A percentile compares a stretch with the other conserved stretches of the same genome.
Conservation (phyloP, 2,329 filamentous ascomycete species). For the Chaetomiaceae sp. region DNA sequence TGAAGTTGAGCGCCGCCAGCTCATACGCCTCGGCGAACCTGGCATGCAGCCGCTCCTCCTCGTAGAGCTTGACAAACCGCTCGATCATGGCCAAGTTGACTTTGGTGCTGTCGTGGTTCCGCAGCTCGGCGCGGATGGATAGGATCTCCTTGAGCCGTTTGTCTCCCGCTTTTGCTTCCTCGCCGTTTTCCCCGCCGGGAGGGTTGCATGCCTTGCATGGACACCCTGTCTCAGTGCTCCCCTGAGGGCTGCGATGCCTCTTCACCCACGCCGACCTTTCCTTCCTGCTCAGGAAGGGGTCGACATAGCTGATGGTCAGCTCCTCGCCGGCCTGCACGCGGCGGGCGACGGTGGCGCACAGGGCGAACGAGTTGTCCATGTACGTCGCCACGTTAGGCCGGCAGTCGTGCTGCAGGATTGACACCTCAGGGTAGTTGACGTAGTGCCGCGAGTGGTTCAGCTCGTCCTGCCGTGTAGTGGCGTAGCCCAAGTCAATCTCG, state of each 20-base stretch:
- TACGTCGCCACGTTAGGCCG: slow-evolving; percentile 37
- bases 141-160: slow-evolving; percentile 28
- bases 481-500: slow-evolving; percentile 26
- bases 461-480: slow-evolving; percentile 8
- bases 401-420: slow-evolving; percentile 38
- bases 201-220: slow-evolving; percentile 34
- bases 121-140: slow-evolving; percentile 28
- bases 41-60: slow-evolving; percentile 34
- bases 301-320: slow-evolving; percentile 37
- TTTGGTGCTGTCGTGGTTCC: slow-evolving; percentile 25
- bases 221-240: slow-evolving; percentile 32
- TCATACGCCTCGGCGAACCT: slow-evolving; percentile 39
- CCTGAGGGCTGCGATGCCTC: slow-evolving; percentile 17
- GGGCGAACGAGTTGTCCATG: slow-evolving; percentile 32
- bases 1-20: slow-evolving; percentile 38
- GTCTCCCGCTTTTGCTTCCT: slow-evolving; percentile 27
- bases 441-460: slow-evolving; percentile 21
- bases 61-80: slow-evolving; percentile 32
- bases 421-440: slow-evolving; percentile 34
- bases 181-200: not conserved
- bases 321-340: slow-evolving; percentile 34
- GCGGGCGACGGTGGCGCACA: slow-evolving; percentile 34
- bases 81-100: slow-evolving; percentile 31
- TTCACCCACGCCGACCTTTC: slow-evolving; percentile 31
- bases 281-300: slow-evolving; percentile 30